Evolutionary conservation across 768 basidiomycete genomes (phyloP), one percentile per base, ranked within the genome.

Genomic region (Termitomyces sp.): DNA sequence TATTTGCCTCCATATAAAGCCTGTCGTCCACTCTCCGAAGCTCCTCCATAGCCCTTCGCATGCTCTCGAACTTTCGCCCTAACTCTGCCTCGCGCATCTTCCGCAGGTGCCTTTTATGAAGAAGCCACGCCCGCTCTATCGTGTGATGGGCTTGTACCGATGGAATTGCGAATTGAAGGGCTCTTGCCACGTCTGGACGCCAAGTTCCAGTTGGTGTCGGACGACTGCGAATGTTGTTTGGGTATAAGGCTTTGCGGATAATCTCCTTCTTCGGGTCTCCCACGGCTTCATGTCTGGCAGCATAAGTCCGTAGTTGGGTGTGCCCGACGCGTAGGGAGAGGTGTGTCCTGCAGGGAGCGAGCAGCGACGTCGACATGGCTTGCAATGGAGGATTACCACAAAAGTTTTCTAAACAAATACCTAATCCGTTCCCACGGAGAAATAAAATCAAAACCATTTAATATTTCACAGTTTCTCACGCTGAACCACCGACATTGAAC

Each of bases 101-200:
- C 41, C 94, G 82, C 38, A 85, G 57, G 64, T 90, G 85, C 30
- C 94, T 81, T 60, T 82, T 78, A 71, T 92, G 84, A 11, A 98
- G 78, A 50, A 85, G 74, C 89, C 90, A 98, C 3, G 94, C 94
- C 32, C 94, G 83, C 60, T 92, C 87, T 51, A 97, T 93, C 2
- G 93, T 97, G 59, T 93, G 82, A 72, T 97, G 92, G 0, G 90
- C 93, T 68, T 96, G 93, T 5, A 78, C 81, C 3, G 90, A 91
- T 12, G 92, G 91, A 50, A 97, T 87, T n/a, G 90, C 90, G 52
- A 79, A 80, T 60, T 89, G 85, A 15, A 98, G 73, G 9, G 90
- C 85, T 47, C 76, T 80, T 35, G 79, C 82, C 28, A 92, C 87
- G 68, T 93, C 85, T 41, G 85, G 84, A 55, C 91, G 83, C 87